A percentile compares a stretch with the other conserved stretches of the same genome.
Conservation (phyloP, 495 filamentous ascomycete species). For the Penicillium malachiteum region DNA sequence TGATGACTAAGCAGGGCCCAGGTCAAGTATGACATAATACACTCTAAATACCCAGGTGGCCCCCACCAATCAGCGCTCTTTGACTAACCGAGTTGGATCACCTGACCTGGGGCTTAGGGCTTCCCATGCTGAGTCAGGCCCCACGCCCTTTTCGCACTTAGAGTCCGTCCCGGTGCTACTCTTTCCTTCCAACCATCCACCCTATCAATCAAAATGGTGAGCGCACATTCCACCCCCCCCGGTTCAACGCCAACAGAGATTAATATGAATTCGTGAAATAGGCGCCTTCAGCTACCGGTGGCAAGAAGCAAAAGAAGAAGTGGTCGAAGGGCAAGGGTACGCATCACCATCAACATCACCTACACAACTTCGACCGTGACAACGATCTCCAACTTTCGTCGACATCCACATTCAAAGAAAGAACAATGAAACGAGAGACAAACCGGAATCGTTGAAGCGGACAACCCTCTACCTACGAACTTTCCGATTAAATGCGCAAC, state of each 20-base stretch:
- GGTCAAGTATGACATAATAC: slow-evolving; percentile 1
- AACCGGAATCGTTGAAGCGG: slow-evolving; percentile 20
- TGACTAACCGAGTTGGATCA: slow-evolving; percentile 22
- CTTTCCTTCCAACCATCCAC: slow-evolving; percentile 46
- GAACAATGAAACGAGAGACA: slow-evolving; percentile 9
- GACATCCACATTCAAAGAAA: not conserved
- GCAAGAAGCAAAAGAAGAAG: slow-evolving; percentile 99
- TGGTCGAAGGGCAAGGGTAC: slow-evolving; percentile 99
- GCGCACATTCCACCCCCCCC: slow-evolving; percentile 16
- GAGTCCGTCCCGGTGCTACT: slow-evolving; percentile 28
- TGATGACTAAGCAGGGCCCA: too few species aligned
- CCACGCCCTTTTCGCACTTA: slow-evolving; percentile 53
- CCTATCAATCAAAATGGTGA: slow-evolving; percentile 54
- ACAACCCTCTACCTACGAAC: not conserved
- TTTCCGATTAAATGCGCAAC: not conserved
- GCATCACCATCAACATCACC: slow-evolving; percentile 31
- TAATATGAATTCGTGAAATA: slow-evolving; percentile 33
- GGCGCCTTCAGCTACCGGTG: slow-evolving; percentile 79
- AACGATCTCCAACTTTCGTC: slow-evolving; percentile 22
- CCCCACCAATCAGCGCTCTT: slow-evolving; percentile 10
- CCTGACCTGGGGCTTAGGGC: slow-evolving; percentile 45
- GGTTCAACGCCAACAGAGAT: not conserved
- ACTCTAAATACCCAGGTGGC: not conserved
- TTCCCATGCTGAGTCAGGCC: slow-evolving; percentile 38
- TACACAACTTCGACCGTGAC: slow-evolving; percentile 23